Base-by-base conservation (phyloP, 2,329 filamentous ascomycete genomes). In the Chrysosporium keratinophilum region DNA sequence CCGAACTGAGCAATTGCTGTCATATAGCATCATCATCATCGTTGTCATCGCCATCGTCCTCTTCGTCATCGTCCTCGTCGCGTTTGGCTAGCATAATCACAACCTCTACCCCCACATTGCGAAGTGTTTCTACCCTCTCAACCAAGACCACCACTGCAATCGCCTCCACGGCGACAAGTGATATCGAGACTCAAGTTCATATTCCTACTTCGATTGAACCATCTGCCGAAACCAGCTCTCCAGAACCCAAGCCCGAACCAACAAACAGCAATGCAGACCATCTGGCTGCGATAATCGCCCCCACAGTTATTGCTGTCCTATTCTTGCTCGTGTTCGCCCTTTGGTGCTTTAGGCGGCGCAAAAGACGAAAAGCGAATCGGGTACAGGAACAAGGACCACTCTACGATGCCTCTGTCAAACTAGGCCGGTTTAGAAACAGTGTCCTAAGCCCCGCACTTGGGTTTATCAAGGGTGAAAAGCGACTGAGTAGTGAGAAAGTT, bases 321-420 rank as follows among this genome's bases (percentile, higher is more conserved):
- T 5, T 56, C 2, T 12, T 56, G 41, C 19, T 43, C 10, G 28
- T 15, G 14, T 12, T 49, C 39, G 50, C 28, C 15, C 23, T 54
- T 20, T 56, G 46, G 33, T 50, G 41, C 19, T 34, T 46, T 15
- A 40, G 40, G 31, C 50, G 54, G 3, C 45, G 46, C 11, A 54
- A 17, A 20, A 50, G 37, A 47, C 40, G 51, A n/a, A 50, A 46
- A 10, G 33, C 20, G 14, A 33, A 17, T 10, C 40, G 37, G 15
- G 50, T 10, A 17, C 50, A 44, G 28, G 50, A 15, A 37, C 47
- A 43, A 15, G 39, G 39, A 3, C 23, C 34, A 7, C 11, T 35
- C 3, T 19, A 37, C 12, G 48, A 31, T 14, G 47, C 14, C 15
- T 49, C 37, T 5, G 2, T 19, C 19, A 41, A n/a, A 19, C 48